Conservation (phyloP, 1,139 yeast genomes). For the Taphrina deformans region DNA sequence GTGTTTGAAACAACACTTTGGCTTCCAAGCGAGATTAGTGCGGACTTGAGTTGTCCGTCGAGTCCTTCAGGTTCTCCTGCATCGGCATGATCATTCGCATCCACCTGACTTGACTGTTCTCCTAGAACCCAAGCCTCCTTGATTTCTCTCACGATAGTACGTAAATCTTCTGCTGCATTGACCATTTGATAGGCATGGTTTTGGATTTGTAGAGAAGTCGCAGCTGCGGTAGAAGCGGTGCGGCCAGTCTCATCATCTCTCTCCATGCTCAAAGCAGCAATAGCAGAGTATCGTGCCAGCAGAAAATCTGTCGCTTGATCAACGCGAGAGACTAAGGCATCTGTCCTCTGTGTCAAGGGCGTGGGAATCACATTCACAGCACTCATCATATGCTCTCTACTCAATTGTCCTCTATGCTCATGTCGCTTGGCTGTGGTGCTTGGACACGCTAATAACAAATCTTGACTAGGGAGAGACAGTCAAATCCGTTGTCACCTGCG, state of each 20-base stretch:
- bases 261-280: slow-evolving; percentile 11
- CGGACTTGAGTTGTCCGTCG: background rate
- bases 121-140: slow-evolving; percentile 24
- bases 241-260: slow-evolving; percentile 15
- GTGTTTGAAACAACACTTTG: too few relatives aligned
- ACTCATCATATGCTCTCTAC: too few relatives aligned
- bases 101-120: background rate
- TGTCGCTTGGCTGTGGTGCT: too few relatives aligned
- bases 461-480: too few relatives aligned
- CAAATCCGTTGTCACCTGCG: too few relatives aligned
- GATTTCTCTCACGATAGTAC: slow-evolving; percentile 18
- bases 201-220: slow-evolving; percentile 21
- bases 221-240: background rate
- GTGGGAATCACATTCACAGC: background rate
- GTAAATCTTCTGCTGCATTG: slow-evolving; percentile 19
- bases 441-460: too few relatives aligned
- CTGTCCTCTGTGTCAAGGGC: slow-evolving; percentile 21
- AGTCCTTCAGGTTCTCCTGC: background rate
- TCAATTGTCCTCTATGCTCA: too few relatives aligned
- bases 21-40: background rate
- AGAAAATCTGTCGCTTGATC: slow-evolving; percentile 26
- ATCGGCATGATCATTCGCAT: background rate
- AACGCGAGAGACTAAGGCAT: slow-evolving; percentile 5
- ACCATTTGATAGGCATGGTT: slow-evolving; percentile 24
- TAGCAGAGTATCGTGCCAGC: slow-evolving; percentile 14